These are phyloP conservation scores for Geotrichum aggregatum DNA, from an alignment of 1,139 yeast genomes.

Conservation along the genomic window DNA sequence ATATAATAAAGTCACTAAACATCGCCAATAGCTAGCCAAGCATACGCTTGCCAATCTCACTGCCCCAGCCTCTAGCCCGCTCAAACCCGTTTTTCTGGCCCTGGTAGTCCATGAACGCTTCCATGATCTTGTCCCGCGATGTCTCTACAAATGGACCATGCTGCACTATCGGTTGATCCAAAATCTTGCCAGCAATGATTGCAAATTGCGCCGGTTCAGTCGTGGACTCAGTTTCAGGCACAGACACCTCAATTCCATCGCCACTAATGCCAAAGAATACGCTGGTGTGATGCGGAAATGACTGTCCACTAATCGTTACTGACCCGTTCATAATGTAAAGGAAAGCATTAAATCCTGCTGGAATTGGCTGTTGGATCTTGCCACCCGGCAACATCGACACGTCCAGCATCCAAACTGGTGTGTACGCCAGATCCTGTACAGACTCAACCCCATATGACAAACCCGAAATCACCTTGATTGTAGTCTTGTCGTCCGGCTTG, in stretches of 20 bases:
- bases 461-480: slow-evolving; percentile 75
- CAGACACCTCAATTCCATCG: slow-evolving; percentile 31
- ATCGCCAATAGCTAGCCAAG: slow-evolving; percentile 5
- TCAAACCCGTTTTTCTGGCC: slow-evolving; percentile 69
- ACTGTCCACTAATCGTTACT: slow-evolving; percentile 45
- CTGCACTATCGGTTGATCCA: slow-evolving; percentile 68
- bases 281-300: slow-evolving; percentile 45
- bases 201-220: slow-evolving; percentile 14
- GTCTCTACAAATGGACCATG: slow-evolving; percentile 82
- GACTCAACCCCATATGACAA: slow-evolving; percentile 71
- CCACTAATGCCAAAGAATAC: slow-evolving; percentile 41
- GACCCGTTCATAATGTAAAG: slow-evolving; percentile 65
- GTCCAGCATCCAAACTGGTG: slow-evolving; percentile 74
- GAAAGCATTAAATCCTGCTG: slow-evolving; percentile 67
- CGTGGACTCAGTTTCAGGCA: slow-evolving; percentile 29
- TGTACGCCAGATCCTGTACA: slow-evolving; percentile 67
- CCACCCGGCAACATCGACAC: slow-evolving; percentile 66
- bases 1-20: no score
- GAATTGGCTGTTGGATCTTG: slow-evolving; percentile 55
- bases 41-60: slow-evolving; percentile 50
- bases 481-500: slow-evolving; percentile 62
- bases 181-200: slow-evolving; percentile 62
- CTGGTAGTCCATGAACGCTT: slow-evolving; percentile 69
- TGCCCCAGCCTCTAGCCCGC: slow-evolving; percentile 61
- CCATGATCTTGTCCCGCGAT: slow-evolving; percentile 50